Base-by-base conservation (phyloP, 257 asterid species). In the Oldenlandia corymbosa region DNA sequence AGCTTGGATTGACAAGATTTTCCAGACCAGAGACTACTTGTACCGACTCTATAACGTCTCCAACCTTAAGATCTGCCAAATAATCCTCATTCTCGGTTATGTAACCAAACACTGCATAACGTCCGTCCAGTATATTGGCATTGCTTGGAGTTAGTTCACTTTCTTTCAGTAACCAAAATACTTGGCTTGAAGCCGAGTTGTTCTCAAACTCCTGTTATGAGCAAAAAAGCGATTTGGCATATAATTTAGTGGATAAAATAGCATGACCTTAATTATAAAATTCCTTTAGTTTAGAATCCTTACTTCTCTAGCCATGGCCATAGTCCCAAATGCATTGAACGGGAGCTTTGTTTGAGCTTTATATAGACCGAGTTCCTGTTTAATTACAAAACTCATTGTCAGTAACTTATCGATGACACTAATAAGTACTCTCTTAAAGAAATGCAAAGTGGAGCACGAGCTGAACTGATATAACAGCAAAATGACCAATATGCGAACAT, bases 271-370 rank as follows among this genome's bases (percentile, higher is more conserved):
- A 4, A 34, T 4, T 9, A 34, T 34, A 34, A 34, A 34, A 9
- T 3, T 3, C 9, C 39, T 34, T 9, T 34, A 4, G 4, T 34
- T 34, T 34, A 4, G 37, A 58, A 39, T 23, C 65, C 76, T 84
- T 71, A 90, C 99, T 57, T 93, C 99, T 75, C 99, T 77, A 52
- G 99, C 99, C 97, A 90, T 90, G 57, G 97, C 96, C 99, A 93
- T 85, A 58, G 97, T 93, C 67, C 97, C 99, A 58, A 93, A 93
- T 37, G 99, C 99, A 76, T 93, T 93, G 62, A 93, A 93, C 3
- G 99, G 97, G 67, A 93, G 96, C 80, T 63, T 87, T 24, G 95
- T 93, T 80, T 93, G 99, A 70, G 99, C 97, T 81, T 93, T 93
- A 87, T 90, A 93, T 32, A 93, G 84, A 71, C 99, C 99, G 48